Base-by-base conservation (phyloP, 192 early-diverging fungal genomes). In the Coemansia sp. region DNA sequence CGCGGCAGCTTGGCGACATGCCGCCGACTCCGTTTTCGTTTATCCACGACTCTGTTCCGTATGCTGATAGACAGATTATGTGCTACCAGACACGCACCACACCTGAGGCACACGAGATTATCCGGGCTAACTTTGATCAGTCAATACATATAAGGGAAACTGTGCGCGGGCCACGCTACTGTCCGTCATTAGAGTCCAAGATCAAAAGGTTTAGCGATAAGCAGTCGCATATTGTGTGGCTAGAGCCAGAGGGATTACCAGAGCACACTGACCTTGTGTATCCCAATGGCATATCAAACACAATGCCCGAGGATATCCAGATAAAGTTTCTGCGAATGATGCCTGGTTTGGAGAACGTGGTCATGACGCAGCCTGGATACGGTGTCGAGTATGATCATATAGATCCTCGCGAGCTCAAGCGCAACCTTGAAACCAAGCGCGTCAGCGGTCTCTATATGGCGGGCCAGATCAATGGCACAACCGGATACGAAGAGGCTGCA, bases 311-410 rank as follows among this genome's bases (percentile, higher is more conserved):
- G 70, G 84, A 88, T 41, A 81, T 86, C 39, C 90, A 92, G 54
- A 56, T 81, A 22, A 72, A 82, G 40, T 81, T 92, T 53, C 66
- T 92, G 57, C 78, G 86, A 41, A 84, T 82, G 38, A 89, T 92
- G 34, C 82, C 79, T 7, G 90, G 90, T 4, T 75, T 92, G 14
- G 89, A 90, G 62, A 85, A 85, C 52, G 90, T 90, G 1, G 66
- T 55, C 10, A 90, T 92, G 82, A 64, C 86, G 21, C 80, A 83
- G 40, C 86, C 87, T 13, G 87, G 84, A 17, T 92, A 92, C 58
- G 90, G 90, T 25, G 90, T 92, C n/a, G 89, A 92, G 60, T 92
- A 92, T 62, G 90, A 92, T 50, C 85, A 92, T 55, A 73, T 92
- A 9, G 90, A 92, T 64, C 90, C 90, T 9, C 86, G 90, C 25